Base-by-base conservation (phyloP, 2,329 filamentous ascomycete species). In the Laburnicola sp. region DNA sequence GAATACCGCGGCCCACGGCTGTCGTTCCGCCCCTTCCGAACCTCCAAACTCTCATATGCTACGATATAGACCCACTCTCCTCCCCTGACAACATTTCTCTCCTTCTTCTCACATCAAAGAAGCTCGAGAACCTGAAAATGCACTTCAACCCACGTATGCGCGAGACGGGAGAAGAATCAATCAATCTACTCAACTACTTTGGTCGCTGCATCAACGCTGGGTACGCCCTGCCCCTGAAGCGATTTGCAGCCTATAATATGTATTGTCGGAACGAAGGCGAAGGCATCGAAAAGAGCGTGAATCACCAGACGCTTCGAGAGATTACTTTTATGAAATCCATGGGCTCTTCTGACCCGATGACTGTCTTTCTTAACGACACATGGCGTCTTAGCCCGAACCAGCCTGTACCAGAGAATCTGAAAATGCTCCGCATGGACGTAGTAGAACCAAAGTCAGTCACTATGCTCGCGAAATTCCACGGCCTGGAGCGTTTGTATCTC, bases 141-240 rank as follows among this genome's bases (percentile, higher is more conserved):
- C 82, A 86, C 60, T 86, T 82, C 77, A 83, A 77, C 26, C 82
- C 83, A 3, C 80, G 84, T 1, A 86, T 86, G 81, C 76, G 83
- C 23, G 76, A 80, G 31, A 75, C 72, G 30, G 80, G 82, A 36
- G 84, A 86, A 60, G 78, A 82, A 4, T 83, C 80, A 40, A 75
- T 84, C 23, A 78, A 75, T 39, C 64, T 85, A 4, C 72, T 78
- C 47, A 74, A 78, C 16, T 81, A 82, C 54, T 86, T 86, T 57
- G 80, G 82, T 21, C 81, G 79, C 45, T 80, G 78, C 53, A 66
- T 80, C 22, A 70, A 77, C 2, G 74, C 76, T 1, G 76, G 76
- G 41, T 74, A 79, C 45, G 69, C 69, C 1, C 58, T 85, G 3
- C 65, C 68, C 0, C 42, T 85, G 0, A 80, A 76, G 56, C 80